Conservation (phyloP, 1,284 basidiomycete species). For the Heliocybe sulcata region DNA sequence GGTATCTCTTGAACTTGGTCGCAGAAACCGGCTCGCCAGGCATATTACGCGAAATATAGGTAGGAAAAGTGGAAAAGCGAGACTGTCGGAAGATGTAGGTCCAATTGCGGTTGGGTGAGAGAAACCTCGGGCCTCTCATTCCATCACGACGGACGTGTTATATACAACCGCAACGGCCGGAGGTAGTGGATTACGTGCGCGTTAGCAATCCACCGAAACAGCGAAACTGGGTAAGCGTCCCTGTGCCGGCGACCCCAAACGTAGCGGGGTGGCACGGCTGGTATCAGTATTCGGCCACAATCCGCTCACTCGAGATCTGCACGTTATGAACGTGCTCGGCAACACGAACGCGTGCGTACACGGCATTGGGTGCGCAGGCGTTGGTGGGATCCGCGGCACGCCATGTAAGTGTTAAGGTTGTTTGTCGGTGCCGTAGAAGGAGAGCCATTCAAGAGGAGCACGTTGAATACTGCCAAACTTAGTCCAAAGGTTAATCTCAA, state of each 20-base stretch:
- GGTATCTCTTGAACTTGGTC: background rate
- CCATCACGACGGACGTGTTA: background rate
- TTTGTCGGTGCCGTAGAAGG: background rate
- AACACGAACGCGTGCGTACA: background rate
- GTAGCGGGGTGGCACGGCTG: no score
- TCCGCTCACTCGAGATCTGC: background rate
- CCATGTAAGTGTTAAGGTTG: background rate
- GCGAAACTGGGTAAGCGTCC: background rate
- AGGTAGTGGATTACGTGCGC: background rate
- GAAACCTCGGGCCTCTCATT: background rate
- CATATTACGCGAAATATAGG: background rate
- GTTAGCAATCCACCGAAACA: background rate
- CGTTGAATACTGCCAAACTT: background rate
- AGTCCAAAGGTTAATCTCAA: no score
- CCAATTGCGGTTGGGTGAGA: background rate
- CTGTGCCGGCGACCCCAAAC: background rate
- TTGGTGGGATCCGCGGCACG: background rate
- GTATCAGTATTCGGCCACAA: background rate
- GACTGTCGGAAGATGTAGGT: background rate
- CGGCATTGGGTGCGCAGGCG: background rate
- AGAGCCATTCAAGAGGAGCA: background rate
- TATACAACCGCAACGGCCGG: background rate
- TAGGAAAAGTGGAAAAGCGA: no score
- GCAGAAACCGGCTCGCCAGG: slow-evolving; percentile 1
- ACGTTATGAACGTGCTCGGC: background rate